These are phyloP conservation scores for Carallia pectinifolia DNA, from an alignment of 345 rosid genomes.

Conservation along the genomic window DNA sequence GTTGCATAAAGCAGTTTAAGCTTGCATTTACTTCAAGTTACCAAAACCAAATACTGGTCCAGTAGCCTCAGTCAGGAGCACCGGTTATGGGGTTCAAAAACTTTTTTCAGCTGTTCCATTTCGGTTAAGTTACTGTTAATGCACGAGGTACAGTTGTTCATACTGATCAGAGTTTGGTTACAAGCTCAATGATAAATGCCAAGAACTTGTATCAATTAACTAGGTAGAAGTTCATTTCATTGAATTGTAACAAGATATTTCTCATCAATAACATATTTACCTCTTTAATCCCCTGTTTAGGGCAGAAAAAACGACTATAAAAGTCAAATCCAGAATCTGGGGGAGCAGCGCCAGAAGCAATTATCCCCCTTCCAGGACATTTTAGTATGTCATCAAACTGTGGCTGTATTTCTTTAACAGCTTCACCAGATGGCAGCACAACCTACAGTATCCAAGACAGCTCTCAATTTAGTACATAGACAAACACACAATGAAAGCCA, in stretches of 20 bases:
- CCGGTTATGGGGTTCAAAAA: too few relatives aligned
- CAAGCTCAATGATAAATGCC: background rate
- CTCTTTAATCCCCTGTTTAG: slow-evolving; percentile 67
- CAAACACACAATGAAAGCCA: background rate
- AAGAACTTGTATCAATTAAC: background rate
- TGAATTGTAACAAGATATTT: background rate
- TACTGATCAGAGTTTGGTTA: too few relatives aligned
- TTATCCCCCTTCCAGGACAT: slow-evolving; percentile 52
- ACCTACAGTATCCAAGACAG: slow-evolving; percentile 36
- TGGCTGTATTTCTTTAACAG: slow-evolving; percentile 52
- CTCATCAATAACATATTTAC: slow-evolving; percentile 25
- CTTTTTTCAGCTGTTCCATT: background rate
- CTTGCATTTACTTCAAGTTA: too few relatives aligned
- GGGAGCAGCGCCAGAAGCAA: slow-evolving; percentile 56
- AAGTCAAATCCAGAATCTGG: slow-evolving; percentile 62
- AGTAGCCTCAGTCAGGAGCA: too few relatives aligned
- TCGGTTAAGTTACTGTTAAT: background rate
- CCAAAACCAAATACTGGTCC: too few relatives aligned
- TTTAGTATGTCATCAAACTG: slow-evolving; percentile 44
- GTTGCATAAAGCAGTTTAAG: too few relatives aligned
- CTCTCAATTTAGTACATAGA: slow-evolving; percentile 1
- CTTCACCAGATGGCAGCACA: slow-evolving; percentile 60
- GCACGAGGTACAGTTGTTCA: too few relatives aligned
- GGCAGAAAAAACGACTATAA: slow-evolving; percentile 64
- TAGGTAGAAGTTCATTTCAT: background rate